Conservation (phyloP, 2,329 filamentous ascomycete species). For the Myriosclerotinia curreyana region DNA sequence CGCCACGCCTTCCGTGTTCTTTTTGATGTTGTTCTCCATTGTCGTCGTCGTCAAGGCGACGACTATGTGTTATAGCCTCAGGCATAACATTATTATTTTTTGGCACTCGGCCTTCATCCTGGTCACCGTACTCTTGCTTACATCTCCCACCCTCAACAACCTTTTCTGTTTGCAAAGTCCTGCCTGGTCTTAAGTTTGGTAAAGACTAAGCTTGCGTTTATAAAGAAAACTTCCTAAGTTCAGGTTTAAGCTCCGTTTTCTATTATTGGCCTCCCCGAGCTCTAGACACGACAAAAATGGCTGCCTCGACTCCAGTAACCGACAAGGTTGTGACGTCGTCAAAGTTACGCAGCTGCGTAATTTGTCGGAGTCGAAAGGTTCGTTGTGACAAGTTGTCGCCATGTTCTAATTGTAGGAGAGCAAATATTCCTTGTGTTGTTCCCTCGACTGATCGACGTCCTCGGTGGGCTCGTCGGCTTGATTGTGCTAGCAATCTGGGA, state of each 20-base stretch:
- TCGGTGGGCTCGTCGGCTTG: constrained; percentile 53
- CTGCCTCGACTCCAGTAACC: neutral
- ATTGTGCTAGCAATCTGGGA: constrained; percentile 39
- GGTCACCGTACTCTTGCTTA: too few relatives aligned
- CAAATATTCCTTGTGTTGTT: constrained; percentile 51
- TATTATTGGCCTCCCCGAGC: neutral
- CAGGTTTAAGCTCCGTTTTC: too few relatives aligned
- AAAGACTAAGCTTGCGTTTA: too few relatives aligned
- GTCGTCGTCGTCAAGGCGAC: too few relatives aligned
- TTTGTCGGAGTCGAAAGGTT: constrained; percentile 54
- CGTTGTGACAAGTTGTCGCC: constrained; percentile 56
- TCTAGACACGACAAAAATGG: neutral
- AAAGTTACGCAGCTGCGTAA: constrained; percentile 48
- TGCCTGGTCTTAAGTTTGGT: too few relatives aligned
- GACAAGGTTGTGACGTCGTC: neutral
- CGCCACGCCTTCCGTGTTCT: too few relatives aligned
- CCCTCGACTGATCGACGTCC: constrained; percentile 51
- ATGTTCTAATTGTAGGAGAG: constrained; percentile 55
- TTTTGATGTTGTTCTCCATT: too few relatives aligned
- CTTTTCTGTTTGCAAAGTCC: too few relatives aligned
- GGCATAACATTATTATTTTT: too few relatives aligned
- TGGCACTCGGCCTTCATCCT: neutral
- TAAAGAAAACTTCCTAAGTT: neutral
- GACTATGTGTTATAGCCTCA: too few relatives aligned
- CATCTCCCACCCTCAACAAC: too few relatives aligned